phyloP scores from a whole-genome alignment of 306 rosid genomes.

The Spatholobus suberectus region DNA sequence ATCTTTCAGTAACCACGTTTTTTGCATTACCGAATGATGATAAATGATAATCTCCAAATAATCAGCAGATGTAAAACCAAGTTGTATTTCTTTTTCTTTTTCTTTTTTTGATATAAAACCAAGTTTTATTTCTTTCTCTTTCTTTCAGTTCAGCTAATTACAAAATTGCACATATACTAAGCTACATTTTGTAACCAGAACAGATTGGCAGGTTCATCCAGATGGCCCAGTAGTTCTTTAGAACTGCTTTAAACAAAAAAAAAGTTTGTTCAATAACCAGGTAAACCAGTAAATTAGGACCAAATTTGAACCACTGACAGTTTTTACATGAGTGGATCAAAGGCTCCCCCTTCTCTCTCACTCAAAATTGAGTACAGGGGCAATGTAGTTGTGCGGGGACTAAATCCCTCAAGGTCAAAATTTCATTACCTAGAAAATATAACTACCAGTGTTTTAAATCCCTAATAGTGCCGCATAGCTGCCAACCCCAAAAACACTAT shows the following conservation, averaged over 20 bases:
- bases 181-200: background rate
- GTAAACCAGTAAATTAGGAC: background rate
- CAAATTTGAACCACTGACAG: background rate
- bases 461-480: background rate
- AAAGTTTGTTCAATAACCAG: background rate
- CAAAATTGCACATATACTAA: background rate
- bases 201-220: background rate
- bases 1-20: background rate
- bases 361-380: background rate
- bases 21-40: background rate
- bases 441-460: background rate
- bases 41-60: slow-evolving; percentile 3
- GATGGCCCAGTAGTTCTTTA: background rate
- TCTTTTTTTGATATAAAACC: slow-evolving; percentile 11
- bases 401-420: slow-evolving; percentile 4
- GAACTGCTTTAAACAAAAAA: background rate
- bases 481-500: background rate
- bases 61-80: slow-evolving; percentile 8
- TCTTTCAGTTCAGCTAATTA: background rate
- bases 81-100: background rate
- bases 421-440: background rate
- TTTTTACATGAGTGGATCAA: background rate
- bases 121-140: background rate
- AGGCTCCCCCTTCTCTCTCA: slow-evolving; percentile 11
- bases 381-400: background rate